These are phyloP conservation scores for Ilex aquifolium DNA, from an alignment of 257 asterid genomes.

Conservation along the genomic window DNA sequence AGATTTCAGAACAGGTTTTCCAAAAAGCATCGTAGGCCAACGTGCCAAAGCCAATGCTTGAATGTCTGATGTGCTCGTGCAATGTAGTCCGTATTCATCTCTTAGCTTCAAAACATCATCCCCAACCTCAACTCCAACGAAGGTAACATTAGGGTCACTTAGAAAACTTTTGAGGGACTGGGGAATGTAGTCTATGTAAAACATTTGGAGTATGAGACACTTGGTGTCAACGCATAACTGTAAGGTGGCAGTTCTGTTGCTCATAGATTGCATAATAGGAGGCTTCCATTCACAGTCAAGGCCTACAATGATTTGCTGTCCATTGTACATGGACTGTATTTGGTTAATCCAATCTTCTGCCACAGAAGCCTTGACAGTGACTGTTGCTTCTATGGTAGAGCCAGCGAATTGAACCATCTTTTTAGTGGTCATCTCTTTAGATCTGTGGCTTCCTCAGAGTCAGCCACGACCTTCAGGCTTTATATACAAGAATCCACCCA, in stretches of 20 bases:
- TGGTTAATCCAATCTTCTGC: slow-evolving; percentile 7
- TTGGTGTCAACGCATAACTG: slow-evolving; percentile 16
- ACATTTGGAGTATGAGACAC: slow-evolving; percentile 14
- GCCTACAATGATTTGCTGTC: slow-evolving; percentile 12
- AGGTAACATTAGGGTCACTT: neutral
- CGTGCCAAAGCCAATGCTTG: slow-evolving; percentile 12
- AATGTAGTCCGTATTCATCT: slow-evolving; percentile 12
- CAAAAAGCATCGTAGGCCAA: neutral
- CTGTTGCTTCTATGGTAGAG: slow-evolving; percentile 12
- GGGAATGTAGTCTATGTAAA: slow-evolving; percentile 9
- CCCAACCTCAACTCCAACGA: slow-evolving; percentile 22
- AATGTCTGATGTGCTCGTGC: slow-evolving; percentile 10
- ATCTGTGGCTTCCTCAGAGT: neutral
- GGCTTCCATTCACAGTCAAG: slow-evolving; percentile 28
- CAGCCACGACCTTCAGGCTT: neutral
- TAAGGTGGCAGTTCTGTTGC: slow-evolving; percentile 19
- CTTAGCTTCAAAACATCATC: slow-evolving; percentile 20
- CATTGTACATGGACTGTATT: neutral
- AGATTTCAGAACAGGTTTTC: slow-evolving; percentile 19
- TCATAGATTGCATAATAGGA: neutral
- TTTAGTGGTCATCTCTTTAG: slow-evolving; percentile 11
- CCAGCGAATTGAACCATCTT: slow-evolving; percentile 6
- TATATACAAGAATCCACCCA: neutral
- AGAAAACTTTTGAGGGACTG: slow-evolving; percentile 4
- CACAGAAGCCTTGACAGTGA: slow-evolving; percentile 8